phyloP scores from a whole-genome alignment of 2,329 filamentous ascomycete species.

The Cordyceps cicadae region DNA sequence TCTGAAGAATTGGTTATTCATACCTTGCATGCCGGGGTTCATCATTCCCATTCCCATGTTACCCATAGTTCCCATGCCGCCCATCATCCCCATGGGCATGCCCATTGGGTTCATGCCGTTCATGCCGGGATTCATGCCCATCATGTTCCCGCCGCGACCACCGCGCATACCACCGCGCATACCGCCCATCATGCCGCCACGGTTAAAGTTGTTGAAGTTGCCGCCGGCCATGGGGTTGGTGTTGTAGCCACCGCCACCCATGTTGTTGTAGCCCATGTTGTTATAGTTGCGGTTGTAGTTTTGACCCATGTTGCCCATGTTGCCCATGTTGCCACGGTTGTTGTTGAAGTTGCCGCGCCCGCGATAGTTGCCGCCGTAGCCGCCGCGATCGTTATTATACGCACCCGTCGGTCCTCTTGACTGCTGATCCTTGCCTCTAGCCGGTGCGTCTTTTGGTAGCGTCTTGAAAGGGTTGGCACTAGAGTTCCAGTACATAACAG shows the following conservation, averaged over 20 bases:
- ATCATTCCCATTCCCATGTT: constrained; percentile 28
- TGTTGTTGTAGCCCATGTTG: constrained; percentile 32
- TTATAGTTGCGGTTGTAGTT: constrained; percentile 37
- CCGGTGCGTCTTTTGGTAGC: constrained; percentile 75
- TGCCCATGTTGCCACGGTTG: constrained; percentile 31
- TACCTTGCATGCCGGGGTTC: constrained; percentile 27
- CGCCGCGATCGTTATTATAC: constrained; percentile 42
- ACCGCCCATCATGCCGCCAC: constrained; percentile 38
- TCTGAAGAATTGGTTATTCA: constrained; percentile 9
- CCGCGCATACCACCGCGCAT: constrained; percentile 45
- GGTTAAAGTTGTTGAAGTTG: constrained; percentile 42
- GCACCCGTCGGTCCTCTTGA: constrained; percentile 43
- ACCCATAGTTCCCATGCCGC: constrained; percentile 32
- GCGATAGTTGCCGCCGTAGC: constrained; percentile 40
- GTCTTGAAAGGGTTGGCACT: constrained; percentile 83
- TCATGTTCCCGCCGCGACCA: constrained; percentile 39
- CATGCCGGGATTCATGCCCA: constrained; percentile 37
- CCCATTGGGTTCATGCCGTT: constrained; percentile 24
- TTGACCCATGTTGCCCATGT: constrained; percentile 39
- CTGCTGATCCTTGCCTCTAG: constrained; percentile 51
- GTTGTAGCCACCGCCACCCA: constrained; percentile 37
- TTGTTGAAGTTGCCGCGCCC: constrained; percentile 43
- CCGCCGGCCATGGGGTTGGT: constrained; percentile 45
- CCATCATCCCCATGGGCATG: constrained; percentile 44
- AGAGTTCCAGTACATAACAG: constrained; percentile 61